Percentiles rank a stretch among this genome's conserved stretches.
phyloP scores from a whole-genome alignment of 495 filamentous ascomycete species.

The Penicillium coffeae region DNA sequence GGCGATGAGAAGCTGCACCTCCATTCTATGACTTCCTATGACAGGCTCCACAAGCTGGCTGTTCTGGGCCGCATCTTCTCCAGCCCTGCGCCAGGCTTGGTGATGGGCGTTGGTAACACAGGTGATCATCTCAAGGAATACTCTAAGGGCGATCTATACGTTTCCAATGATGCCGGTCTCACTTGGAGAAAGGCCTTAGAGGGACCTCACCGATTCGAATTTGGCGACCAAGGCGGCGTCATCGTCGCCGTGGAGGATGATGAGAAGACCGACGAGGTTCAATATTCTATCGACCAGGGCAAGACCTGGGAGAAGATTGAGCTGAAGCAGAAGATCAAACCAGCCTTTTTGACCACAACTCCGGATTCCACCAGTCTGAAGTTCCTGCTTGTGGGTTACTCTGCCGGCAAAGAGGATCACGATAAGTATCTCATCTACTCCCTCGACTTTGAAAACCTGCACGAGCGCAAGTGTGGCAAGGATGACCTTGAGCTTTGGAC shows the following conservation, averaged over 20 bases:
- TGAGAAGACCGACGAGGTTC: slow-evolving; percentile 58
- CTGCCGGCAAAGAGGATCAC: slow-evolving; percentile 23
- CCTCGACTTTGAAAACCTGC: slow-evolving; percentile 77
- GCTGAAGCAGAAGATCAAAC: slow-evolving; percentile 57
- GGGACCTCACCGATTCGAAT: slow-evolving; percentile 90
- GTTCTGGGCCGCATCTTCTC: slow-evolving; percentile 88
- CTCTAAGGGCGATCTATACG: slow-evolving; percentile 68
- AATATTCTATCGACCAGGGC: slow-evolving; percentile 85
- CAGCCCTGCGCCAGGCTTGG: slow-evolving; percentile 83
- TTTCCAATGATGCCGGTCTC: slow-evolving; percentile 86
- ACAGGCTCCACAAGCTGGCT: slow-evolving; percentile 31
- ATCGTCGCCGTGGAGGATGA: slow-evolving; percentile 74
- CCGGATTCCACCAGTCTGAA: slow-evolving; percentile 88
- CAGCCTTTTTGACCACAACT: slow-evolving; percentile 73
- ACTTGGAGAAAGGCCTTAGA: slow-evolving; percentile 73
- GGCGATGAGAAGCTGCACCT: slow-evolving; percentile 66
- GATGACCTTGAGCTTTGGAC: slow-evolving; percentile 84
- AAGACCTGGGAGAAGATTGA: slow-evolving; percentile 65
- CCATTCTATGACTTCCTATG: slow-evolving; percentile 76
- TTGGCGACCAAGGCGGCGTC: slow-evolving; percentile 87
- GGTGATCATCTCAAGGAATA: slow-evolving; percentile 66
- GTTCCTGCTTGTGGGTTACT: slow-evolving; percentile 66
- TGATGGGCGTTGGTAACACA: slow-evolving; percentile 90
- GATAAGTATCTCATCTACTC: slow-evolving; percentile 56
- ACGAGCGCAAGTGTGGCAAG: slow-evolving; percentile 75